These are phyloP conservation scores for Hypoxylon sp. DNA, from an alignment of 2,329 filamentous ascomycete species.

Conservation along the genomic window DNA sequence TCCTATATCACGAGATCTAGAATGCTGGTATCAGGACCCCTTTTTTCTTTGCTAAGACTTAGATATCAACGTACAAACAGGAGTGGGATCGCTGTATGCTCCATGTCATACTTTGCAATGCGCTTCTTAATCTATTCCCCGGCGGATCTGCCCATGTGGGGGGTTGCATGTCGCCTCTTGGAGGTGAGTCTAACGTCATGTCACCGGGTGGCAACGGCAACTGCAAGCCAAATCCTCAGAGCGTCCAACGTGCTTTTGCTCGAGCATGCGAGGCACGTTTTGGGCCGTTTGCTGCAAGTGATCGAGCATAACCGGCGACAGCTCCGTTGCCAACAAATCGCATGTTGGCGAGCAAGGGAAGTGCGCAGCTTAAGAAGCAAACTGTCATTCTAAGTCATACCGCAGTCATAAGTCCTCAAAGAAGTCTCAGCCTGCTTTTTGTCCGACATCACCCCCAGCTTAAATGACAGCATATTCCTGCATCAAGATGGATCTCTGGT, in stretches of 20 bases:
- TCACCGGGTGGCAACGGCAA: slow-evolving; percentile 27
- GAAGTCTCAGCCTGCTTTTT: slow-evolving; percentile 3
- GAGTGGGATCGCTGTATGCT: slow-evolving; percentile 25
- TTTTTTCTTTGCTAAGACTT: slow-evolving; percentile 8
- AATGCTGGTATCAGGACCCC: slow-evolving; percentile 1
- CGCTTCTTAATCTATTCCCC: slow-evolving; percentile 35
- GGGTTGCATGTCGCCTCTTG: slow-evolving; percentile 42
- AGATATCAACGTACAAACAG: slow-evolving; percentile 21
- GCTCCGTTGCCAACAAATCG: slow-evolving; percentile 12
- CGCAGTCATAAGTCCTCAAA: slow-evolving; percentile 20
- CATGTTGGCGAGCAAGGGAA: slow-evolving; percentile 2
- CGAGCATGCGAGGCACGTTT: slow-evolving; percentile 21
- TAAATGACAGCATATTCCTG: slow-evolving; percentile 14
- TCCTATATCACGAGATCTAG: slow-evolving; percentile 9
- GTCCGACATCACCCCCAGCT: slow-evolving; percentile 16
- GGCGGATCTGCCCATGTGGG: slow-evolving; percentile 36
- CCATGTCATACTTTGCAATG: slow-evolving; percentile 30
- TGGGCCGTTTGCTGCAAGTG: slow-evolving; percentile 10
- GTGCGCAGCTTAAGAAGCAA: slow-evolving; percentile 18
- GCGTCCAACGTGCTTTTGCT: slow-evolving; percentile 6
- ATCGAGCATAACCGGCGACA: slow-evolving; percentile 6
- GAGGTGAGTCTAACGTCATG: slow-evolving; percentile 41
- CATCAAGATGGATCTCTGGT: slow-evolving; percentile 21
- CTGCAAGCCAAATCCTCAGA: slow-evolving; percentile 35
- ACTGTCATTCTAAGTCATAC: slow-evolving; percentile 21